phyloP scores from a whole-genome alignment of 2,329 filamentous ascomycete genomes.

The Akanthomyces dipterigenus region DNA sequence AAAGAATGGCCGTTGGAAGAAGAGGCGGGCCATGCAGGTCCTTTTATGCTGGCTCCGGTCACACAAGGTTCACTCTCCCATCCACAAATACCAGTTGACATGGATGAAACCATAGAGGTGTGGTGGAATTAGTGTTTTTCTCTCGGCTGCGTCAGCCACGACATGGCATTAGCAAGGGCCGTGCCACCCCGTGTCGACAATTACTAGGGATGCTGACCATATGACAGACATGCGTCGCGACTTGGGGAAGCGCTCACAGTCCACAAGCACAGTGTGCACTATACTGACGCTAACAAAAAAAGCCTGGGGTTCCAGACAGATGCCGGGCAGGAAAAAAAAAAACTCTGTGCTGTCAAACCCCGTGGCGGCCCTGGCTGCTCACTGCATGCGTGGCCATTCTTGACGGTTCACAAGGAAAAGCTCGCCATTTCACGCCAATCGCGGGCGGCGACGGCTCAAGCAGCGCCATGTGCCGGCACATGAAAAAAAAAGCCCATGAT shows the following conservation, averaged over 20 bases:
- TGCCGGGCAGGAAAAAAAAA: neutral
- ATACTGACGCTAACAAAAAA: neutral
- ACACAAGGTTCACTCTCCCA: neutral
- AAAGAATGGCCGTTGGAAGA: neutral
- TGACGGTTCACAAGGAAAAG: neutral
- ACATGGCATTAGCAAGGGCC: constrained; percentile 10
- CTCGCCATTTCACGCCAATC: neutral
- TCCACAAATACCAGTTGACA: neutral
- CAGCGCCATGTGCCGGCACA: neutral
- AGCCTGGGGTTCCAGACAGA: neutral
- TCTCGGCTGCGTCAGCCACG: constrained; percentile 5
- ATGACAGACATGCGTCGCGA: neutral
- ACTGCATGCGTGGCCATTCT: neutral
- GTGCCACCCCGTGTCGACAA: constrained; percentile 1
- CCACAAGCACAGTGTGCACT: neutral
- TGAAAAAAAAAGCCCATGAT: neutral
- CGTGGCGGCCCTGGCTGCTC: neutral
- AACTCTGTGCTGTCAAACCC: neutral
- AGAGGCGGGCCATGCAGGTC: neutral
- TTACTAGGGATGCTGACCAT: neutral
- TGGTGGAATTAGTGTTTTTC: neutral
- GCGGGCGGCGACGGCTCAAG: constrained; percentile 9
- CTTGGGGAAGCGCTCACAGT: no score
- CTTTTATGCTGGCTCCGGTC: constrained; percentile 3
- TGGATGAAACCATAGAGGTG: neutral